Evolutionary conservation across 371 early-diverging fungal genomes (phyloP), one percentile per base, ranked within the genome.

Genomic region (Scutellospora calospora): DNA sequence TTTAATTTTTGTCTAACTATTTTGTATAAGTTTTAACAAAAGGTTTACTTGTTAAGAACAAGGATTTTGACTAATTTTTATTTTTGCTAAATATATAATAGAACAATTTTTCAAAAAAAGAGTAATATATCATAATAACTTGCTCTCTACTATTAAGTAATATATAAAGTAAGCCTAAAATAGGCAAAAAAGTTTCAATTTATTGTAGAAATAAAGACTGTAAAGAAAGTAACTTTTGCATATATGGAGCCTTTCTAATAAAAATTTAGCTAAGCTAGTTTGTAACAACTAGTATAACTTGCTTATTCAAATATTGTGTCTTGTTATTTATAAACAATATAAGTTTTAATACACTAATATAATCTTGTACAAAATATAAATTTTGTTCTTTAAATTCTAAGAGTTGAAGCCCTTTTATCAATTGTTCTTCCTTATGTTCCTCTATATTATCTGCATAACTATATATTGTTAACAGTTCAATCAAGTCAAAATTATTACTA

Each of bases 21-120:
- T 9, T n/a, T n/a, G n/a, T n/a, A n/a, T n/a, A n/a, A n/a, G n/a
- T n/a, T 72, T 51, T 14, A 72, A 31, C 9, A 72, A 31, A 5
- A 72, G 33, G 6, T 72, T 72, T 1, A 72, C 25, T 35, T 27
- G 3, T 5, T 18, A 72, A 29, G 72, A 45, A n/a, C 27, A 49
- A 12, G 51, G 27, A n/a, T 55, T 75, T 5, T 59, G 75, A 2
- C n/a, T 57, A 38, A 3, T 11, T 16, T 57, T 59, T 74, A n/a
- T 20, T n/a, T n/a, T n/a, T n/a, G n/a, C n/a, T n/a, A n/a, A n/a
- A n/a, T n/a, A n/a, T 0, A 4, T n/a, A 20, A 74, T 59, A 38
- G 57, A 57, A 57, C 22, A 75, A 14, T 27, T 72, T 25, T 20
- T 72, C 45, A 52, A 71, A 71, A 22, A 71, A 71, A 0, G 14